These are phyloP conservation scores for Arachnopeziza araneosa DNA, from an alignment of 2,329 filamentous ascomycete species.

Conservation along the genomic window DNA sequence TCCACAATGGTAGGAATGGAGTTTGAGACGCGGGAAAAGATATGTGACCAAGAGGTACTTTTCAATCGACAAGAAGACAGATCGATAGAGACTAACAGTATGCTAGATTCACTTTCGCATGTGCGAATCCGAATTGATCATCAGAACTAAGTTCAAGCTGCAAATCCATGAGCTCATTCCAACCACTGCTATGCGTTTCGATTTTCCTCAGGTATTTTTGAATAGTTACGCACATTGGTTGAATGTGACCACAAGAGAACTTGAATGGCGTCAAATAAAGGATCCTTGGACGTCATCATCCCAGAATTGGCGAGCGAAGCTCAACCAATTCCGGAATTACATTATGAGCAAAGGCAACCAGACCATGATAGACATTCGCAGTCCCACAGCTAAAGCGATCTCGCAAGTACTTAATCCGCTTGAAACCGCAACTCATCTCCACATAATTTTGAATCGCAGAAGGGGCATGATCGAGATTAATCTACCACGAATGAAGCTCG, in stretches of 20 bases:
- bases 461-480: slow-evolving; percentile 29
- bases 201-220: slow-evolving; percentile 13
- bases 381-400: slow-evolving; percentile 31
- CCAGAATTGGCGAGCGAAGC: slow-evolving; percentile 25
- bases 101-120: background rate
- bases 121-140: slow-evolving; percentile 23
- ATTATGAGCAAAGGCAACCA: slow-evolving; percentile 17
- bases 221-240: slow-evolving; percentile 16
- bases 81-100: too few relatives aligned
- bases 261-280: slow-evolving; percentile 20
- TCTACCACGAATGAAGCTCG: slow-evolving; percentile 42
- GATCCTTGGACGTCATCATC: slow-evolving; percentile 27
- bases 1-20: slow-evolving; percentile 32
- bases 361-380: slow-evolving; percentile 32
- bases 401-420: slow-evolving; percentile 33
- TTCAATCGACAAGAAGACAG: slow-evolving; percentile 5
- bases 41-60: slow-evolving; percentile 26
- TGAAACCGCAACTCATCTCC: slow-evolving; percentile 32
- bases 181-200: background rate
- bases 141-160: slow-evolving; percentile 16
- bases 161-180: slow-evolving; percentile 17
- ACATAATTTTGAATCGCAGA: slow-evolving; percentile 28
- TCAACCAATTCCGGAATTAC: background rate
- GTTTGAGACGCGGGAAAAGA: slow-evolving; percentile 28
- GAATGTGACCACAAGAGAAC: background rate